Percentiles rank a stretch among this genome's conserved stretches.
phyloP scores from a whole-genome alignment of 2,329 filamentous ascomycete species.

The Botrytis elliptica region DNA sequence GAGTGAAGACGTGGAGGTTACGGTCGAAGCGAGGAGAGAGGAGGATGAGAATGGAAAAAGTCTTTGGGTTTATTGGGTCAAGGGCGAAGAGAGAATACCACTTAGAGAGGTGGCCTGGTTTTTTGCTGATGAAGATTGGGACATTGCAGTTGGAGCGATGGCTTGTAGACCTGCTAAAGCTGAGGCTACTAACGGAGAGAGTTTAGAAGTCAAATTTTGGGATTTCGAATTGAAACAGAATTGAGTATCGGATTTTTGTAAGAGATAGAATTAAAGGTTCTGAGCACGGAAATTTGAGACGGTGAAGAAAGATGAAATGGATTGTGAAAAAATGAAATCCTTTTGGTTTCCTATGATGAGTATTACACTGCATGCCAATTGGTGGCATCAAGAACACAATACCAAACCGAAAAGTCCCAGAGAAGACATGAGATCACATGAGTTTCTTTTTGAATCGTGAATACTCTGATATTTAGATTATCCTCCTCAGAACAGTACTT shows the following conservation, averaged over 20 bases:
- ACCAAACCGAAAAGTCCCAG: not conserved
- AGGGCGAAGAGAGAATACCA: conserved; percentile 3
- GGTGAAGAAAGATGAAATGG: not conserved
- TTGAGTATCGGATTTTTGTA: not conserved
- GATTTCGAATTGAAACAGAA: conserved; percentile 2
- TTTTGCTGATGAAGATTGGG: conserved; percentile 14
- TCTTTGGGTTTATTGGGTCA: conserved; percentile 19
- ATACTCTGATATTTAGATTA: not conserved
- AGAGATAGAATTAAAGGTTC: rapidly evolving
- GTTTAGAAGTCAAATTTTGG: conserved; percentile 13
- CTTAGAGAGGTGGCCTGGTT: conserved; percentile 18
- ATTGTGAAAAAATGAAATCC: too few species aligned
- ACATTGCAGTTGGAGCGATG: not conserved
- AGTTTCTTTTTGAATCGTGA: rapidly evolving
- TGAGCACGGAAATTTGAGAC: rapidly evolving
- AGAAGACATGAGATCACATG: not conserved
- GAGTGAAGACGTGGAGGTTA: conserved; percentile 5
- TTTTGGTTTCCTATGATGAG: not conserved
- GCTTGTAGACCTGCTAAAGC: conserved; percentile 17
- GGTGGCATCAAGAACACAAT: not conserved
- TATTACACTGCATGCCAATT: not conserved
- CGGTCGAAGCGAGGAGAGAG: conserved; percentile 15
- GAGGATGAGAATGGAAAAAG: conserved; percentile 4
- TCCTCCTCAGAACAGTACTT: not conserved
- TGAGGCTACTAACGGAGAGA: not conserved